These are phyloP conservation scores for Fusarium paranaense DNA, from an alignment of 2,329 filamentous ascomycete genomes.

Conservation along the genomic window DNA sequence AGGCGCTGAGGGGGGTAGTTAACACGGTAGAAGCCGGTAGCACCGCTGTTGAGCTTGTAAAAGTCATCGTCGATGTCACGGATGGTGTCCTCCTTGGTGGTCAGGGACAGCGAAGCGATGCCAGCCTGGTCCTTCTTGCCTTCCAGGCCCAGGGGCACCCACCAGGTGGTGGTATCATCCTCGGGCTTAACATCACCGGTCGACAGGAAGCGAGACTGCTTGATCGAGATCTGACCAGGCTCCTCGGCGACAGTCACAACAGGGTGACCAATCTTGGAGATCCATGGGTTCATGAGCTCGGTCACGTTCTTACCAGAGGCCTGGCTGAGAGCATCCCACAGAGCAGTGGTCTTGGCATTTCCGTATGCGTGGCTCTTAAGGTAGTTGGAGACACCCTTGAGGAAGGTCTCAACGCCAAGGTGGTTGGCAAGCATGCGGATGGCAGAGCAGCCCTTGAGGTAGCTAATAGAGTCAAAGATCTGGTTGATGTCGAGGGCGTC, in stretches of 20 bases:
- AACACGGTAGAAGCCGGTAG: slow-evolving; percentile 90
- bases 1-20: slow-evolving; percentile 91
- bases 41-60: slow-evolving; percentile 93
- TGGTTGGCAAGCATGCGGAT: slow-evolving; percentile 96
- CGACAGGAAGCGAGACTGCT: slow-evolving; percentile 90
- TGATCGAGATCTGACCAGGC: slow-evolving; percentile 82
- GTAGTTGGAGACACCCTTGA: slow-evolving; percentile 90
- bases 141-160: slow-evolving; percentile 90
- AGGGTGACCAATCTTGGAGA: slow-evolving; percentile 94
- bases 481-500: slow-evolving; percentile 97
- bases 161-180: slow-evolving; percentile 94
- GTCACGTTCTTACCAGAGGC: slow-evolving; percentile 90
- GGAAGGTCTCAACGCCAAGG: slow-evolving; percentile 87
- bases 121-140: slow-evolving; percentile 75
- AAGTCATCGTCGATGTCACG: slow-evolving; percentile 80
- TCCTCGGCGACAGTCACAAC: slow-evolving; percentile 89
- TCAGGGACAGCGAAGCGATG: slow-evolving; percentile 75
- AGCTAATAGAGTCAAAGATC: slow-evolving; percentile 97
- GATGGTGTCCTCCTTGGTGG: slow-evolving; percentile 81
- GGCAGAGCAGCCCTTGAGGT: slow-evolving; percentile 94
- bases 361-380: slow-evolving; percentile 89
- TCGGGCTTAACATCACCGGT: slow-evolving; percentile 91
- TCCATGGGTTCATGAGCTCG: slow-evolving; percentile 93
- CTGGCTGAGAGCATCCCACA: slow-evolving; percentile 90
- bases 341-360: slow-evolving; percentile 89